Evolutionary conservation across 768 basidiomycete species (phyloP).

Genomic region (Boletus reticulatus): DNA sequence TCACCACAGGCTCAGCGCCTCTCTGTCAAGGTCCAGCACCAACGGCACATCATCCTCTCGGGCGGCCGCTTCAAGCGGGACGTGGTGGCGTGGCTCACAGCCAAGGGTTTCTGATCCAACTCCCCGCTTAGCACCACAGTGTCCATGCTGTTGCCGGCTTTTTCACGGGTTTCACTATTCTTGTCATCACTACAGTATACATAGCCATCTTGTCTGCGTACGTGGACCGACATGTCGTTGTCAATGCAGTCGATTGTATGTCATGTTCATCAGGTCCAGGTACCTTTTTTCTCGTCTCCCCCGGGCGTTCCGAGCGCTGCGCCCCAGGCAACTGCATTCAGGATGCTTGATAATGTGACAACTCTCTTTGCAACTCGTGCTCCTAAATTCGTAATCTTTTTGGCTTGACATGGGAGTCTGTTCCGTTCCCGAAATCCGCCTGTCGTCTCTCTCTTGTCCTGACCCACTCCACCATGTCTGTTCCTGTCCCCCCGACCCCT

Average conservation of each 20-base stretch:
- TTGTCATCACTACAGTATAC: too few species aligned
- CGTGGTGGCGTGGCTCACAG: slow-evolving; percentile 60
- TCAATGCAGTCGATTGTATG: neutral
- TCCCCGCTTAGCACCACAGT: slow-evolving; percentile 9
- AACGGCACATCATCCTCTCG: slow-evolving; percentile 54
- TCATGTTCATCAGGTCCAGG: neutral
- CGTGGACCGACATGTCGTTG: neutral
- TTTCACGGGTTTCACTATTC: slow-evolving; percentile 7
- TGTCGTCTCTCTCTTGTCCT: neutral
- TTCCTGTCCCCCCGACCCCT: slow-evolving; percentile 5
- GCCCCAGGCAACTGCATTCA: slow-evolving; percentile 2
- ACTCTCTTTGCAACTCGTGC: neutral
- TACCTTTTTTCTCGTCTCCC: neutral
- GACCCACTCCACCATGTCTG: slow-evolving; percentile 7
- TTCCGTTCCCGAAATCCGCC: slow-evolving; percentile 6
- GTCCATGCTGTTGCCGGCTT: slow-evolving; percentile 4
- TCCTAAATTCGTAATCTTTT: slow-evolving; percentile 3
- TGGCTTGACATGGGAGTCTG: too few species aligned
- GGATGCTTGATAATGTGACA: too few species aligned
- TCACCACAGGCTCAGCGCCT: slow-evolving; percentile 49
- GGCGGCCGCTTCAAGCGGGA: slow-evolving; percentile 64
- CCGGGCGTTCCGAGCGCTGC: neutral
- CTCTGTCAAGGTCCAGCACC: slow-evolving; percentile 44
- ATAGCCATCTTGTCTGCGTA: neutral
- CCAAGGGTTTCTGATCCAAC: slow-evolving; percentile 56